Evolutionary conservation across 768 basidiomycete species (phyloP).

Genomic region (Lyophyllum decastes): DNA sequence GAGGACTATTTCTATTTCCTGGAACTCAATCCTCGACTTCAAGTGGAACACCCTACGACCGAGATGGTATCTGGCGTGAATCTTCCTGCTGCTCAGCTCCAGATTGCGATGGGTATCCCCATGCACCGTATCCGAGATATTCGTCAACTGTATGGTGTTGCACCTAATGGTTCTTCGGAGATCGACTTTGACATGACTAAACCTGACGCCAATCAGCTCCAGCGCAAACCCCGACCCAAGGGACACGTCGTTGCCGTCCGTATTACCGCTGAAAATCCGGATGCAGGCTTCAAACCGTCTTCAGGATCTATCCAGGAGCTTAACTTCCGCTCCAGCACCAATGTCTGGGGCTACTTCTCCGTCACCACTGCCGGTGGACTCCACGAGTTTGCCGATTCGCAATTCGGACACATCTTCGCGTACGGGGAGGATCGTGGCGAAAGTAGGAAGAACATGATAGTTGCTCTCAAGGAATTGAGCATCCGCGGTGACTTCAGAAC

Average conservation of each 20-base stretch:
- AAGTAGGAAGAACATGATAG: conserved; percentile 98
- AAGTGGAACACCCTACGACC: conserved; percentile 99
- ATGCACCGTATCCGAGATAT: conserved; percentile 95
- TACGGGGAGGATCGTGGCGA: conserved; percentile 96
- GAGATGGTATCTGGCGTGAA: conserved; percentile 99
- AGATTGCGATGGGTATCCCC: conserved; percentile 97
- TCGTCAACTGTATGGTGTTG: conserved; percentile 92
- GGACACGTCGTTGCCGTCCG: conserved; percentile 99
- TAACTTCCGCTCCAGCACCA: conserved; percentile 98
- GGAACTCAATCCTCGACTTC: conserved; percentile 98
- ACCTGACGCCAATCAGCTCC: conserved; percentile 83
- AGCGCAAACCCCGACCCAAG: conserved; percentile 95
- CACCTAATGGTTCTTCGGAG: conserved; percentile 82
- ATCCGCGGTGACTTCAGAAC: conserved; percentile 99
- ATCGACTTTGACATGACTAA: conserved; percentile 97
- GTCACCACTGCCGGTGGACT: conserved; percentile 94
- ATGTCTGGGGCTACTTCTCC: conserved; percentile 99
- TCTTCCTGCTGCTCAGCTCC: conserved; percentile 94
- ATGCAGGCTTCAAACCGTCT: conserved; percentile 99
- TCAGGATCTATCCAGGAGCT: conserved; percentile 96
- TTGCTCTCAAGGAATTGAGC: conserved; percentile 96
- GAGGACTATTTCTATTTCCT: conserved; percentile 98
- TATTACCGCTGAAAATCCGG: conserved; percentile 99
- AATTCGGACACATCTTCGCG: conserved; percentile 99
- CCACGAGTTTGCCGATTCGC: conserved; percentile 98